A percentile compares a stretch with the other conserved stretches of the same genome.
phyloP scores from a whole-genome alignment of 164 flowering plant genomes.

The Chimonanthus salicifolius region DNA sequence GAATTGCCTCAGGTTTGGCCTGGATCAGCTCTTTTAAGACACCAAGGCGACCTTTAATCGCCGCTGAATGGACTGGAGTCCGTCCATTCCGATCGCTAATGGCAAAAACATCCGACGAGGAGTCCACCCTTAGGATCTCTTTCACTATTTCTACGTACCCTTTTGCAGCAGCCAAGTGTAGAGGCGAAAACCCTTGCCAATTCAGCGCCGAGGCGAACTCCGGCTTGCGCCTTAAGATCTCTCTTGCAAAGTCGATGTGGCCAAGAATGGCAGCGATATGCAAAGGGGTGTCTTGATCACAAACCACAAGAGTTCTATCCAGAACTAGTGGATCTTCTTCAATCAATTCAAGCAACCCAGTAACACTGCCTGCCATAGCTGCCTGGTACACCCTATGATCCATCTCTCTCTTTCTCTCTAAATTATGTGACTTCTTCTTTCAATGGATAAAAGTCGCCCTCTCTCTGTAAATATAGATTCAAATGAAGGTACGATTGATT shows the following conservation, averaged over 20 bases:
- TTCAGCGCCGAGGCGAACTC: not conserved
- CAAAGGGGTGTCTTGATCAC: not conserved
- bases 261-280: not conserved
- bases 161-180: slow-evolving; percentile 3
- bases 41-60: not conserved
- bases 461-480: too few species aligned
- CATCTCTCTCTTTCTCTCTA: not conserved
- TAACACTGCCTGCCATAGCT: not conserved
- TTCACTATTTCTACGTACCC: not conserved
- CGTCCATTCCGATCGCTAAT: not conserved
- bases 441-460: not conserved
- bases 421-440: not conserved
- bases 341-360: not conserved
- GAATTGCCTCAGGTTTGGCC: not conserved
- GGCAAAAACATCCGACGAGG: not conserved
- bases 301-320: not conserved
- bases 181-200: not conserved
- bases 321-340: not conserved
- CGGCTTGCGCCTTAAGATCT: not conserved
- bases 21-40: not conserved
- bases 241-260: not conserved
- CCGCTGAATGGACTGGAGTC: slow-evolving; percentile 1
- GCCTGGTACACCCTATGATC: not conserved
- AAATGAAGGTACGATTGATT: too few species aligned
- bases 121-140: not conserved